phyloP scores from a whole-genome alignment of 192 early-diverging fungal species.

The Backusella macrospora region DNA sequence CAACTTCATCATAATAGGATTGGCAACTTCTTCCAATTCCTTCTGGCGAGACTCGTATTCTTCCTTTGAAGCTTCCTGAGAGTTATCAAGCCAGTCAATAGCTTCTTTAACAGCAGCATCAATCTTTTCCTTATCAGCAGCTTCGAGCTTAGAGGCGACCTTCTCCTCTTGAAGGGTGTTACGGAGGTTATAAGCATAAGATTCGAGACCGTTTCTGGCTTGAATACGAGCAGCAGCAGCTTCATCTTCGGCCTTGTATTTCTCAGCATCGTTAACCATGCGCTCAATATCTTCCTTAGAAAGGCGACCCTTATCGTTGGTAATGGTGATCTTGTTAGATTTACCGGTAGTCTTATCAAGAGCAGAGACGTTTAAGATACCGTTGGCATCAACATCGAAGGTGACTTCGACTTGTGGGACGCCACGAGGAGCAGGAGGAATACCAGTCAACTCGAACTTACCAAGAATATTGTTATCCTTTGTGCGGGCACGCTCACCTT shows the following conservation, averaged over 20 bases:
- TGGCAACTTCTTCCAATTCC: slow-evolving; percentile 89
- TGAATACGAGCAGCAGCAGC: slow-evolving; percentile 84
- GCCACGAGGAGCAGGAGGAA: slow-evolving; percentile 95
- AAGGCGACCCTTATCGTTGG: slow-evolving; percentile 98
- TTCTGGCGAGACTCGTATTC: slow-evolving; percentile 93
- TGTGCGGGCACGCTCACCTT: slow-evolving; percentile 96
- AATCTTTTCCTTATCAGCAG: slow-evolving; percentile 85
- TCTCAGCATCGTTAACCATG: slow-evolving; percentile 92
- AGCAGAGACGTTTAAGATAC: slow-evolving; percentile 95
- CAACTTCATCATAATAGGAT: slow-evolving; percentile 96
- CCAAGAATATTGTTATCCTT: slow-evolving; percentile 99
- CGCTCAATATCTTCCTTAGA: slow-evolving; percentile 99
- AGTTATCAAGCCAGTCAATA: slow-evolving; percentile 90
- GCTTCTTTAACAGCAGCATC: slow-evolving; percentile 81
- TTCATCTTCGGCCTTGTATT: slow-evolving; percentile 88
- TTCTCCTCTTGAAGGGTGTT: slow-evolving; percentile 82
- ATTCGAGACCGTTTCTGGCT: slow-evolving; percentile 95
- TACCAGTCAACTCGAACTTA: slow-evolving; percentile 98
- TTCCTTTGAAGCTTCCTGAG: slow-evolving; percentile 91
- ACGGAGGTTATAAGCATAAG: slow-evolving; percentile 97
- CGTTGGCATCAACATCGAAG: slow-evolving; percentile 98
- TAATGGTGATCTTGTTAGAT: slow-evolving; percentile 98
- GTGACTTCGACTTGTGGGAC: slow-evolving; percentile 97
- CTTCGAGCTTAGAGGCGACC: slow-evolving; percentile 74
- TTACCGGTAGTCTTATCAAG: slow-evolving; percentile 94